Evolutionary conservation across 257 asterid species (phyloP).

Genomic region (Ilex asprella): DNA sequence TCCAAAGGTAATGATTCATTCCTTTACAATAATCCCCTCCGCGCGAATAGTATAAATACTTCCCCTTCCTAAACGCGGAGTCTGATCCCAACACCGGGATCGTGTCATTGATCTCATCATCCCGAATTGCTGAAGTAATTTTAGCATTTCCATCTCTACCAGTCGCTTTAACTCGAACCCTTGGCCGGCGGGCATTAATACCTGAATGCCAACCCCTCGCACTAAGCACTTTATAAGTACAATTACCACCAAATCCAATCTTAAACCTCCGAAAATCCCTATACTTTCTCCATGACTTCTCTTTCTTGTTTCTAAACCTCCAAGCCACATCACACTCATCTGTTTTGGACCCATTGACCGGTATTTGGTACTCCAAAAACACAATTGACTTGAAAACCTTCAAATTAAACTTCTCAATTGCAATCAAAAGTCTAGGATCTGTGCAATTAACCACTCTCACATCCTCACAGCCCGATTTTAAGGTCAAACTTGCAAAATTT

Average conservation of each 20-base stretch:
- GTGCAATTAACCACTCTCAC: slow-evolving; percentile 56
- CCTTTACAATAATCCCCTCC: slow-evolving; percentile 97
- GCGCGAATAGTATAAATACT: slow-evolving; percentile 79
- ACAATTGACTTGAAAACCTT: slow-evolving; percentile 59
- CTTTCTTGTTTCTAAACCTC: slow-evolving; percentile 86
- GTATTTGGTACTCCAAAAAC: slow-evolving; percentile 68
- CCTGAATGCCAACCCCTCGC: slow-evolving; percentile 95
- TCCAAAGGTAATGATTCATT: slow-evolving; percentile 90
- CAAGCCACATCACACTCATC: slow-evolving; percentile 92
- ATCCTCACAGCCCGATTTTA: slow-evolving; percentile 67
- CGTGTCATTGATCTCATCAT: slow-evolving; percentile 86
- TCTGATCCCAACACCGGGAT: slow-evolving; percentile 67
- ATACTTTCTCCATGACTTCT: slow-evolving; percentile 90
- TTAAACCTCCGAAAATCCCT: slow-evolving; percentile 90
- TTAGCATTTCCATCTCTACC: slow-evolving; percentile 28
- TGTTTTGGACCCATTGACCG: slow-evolving; percentile 66
- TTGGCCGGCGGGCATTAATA: slow-evolving; percentile 70
- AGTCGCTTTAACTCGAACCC: slow-evolving; percentile 25
- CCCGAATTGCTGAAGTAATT: slow-evolving; percentile 38
- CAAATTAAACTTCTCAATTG: slow-evolving; percentile 74
- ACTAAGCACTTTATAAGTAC: slow-evolving; percentile 57
- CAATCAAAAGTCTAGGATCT: slow-evolving; percentile 60
- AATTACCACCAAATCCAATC: slow-evolving; percentile 62
- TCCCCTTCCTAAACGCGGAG: slow-evolving; percentile 67
- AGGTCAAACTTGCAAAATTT: slow-evolving; percentile 27